Conservation (phyloP, 371 early-diverging fungal genomes). For the Mortierella sp. region DNA sequence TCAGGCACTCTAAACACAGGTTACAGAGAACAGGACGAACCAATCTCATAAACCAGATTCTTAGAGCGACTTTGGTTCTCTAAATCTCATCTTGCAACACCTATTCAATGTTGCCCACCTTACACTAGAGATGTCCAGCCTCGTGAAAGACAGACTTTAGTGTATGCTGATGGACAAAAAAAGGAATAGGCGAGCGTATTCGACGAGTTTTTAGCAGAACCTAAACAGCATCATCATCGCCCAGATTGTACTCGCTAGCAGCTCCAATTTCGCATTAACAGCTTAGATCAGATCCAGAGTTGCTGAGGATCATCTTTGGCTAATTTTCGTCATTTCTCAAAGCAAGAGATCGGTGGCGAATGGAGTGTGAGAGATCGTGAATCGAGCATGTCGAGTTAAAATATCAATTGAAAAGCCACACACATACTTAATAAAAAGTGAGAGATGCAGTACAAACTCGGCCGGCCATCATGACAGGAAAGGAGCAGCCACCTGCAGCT, state of each 20-base stretch:
- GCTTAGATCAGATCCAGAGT: slow-evolving; percentile 9
- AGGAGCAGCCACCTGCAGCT: not conserved
- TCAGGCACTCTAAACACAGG: not conserved
- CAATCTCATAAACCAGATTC: slow-evolving; percentile 1
- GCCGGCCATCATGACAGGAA: slow-evolving; percentile 6
- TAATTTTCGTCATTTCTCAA: slow-evolving; percentile 29
- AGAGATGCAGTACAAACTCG: not conserved
- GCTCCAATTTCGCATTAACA: slow-evolving; percentile 13
- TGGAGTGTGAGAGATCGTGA: not conserved
- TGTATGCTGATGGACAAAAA: not conserved
- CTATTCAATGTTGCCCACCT: not conserved
- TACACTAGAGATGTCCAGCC: not conserved
- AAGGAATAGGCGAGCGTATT: not conserved
- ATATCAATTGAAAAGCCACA: not conserved
- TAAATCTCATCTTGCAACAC: not conserved
- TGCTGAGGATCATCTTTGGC: slow-evolving; percentile 27
- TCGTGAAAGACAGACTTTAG: not conserved
- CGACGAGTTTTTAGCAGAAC: not conserved
- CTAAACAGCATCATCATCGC: slow-evolving; percentile 13
- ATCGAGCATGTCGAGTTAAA: not conserved
- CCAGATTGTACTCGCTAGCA: slow-evolving; percentile 31
- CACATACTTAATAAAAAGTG: not conserved
- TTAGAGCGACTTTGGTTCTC: not conserved
- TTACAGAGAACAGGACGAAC: not conserved
- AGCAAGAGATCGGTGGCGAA: slow-evolving; percentile 7